Conservation (phyloP, 2,329 filamentous ascomycete genomes). For the Fusarium guadeloupense region DNA sequence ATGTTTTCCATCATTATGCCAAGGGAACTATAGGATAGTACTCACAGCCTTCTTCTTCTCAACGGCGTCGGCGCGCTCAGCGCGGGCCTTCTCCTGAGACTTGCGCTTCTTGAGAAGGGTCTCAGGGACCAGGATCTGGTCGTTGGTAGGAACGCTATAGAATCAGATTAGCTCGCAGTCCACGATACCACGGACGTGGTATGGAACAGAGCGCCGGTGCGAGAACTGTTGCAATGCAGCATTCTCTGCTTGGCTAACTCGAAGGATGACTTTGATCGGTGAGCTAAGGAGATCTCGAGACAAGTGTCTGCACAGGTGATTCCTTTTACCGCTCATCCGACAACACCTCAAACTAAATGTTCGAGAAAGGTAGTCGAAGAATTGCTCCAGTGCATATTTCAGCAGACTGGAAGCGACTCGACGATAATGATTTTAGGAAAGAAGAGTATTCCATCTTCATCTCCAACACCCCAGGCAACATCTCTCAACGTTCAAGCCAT, state of each 20-base stretch:
- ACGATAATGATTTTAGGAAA: slow-evolving; percentile 80
- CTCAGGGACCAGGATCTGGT: slow-evolving; percentile 97
- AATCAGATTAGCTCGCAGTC: slow-evolving; percentile 82
- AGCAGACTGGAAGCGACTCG: slow-evolving; percentile 36
- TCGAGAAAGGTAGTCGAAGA: slow-evolving; percentile 52
- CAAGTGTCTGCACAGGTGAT: neutral
- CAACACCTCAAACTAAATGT: slow-evolving; percentile 71
- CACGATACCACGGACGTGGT: slow-evolving; percentile 62
- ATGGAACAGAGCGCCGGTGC: slow-evolving; percentile 79
- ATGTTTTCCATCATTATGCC: slow-evolving; percentile 86
- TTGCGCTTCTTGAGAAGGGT: slow-evolving; percentile 99
- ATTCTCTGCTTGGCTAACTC: slow-evolving; percentile 93
- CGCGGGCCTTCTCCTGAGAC: slow-evolving; percentile 98
- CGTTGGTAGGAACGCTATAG: slow-evolving; percentile 82
- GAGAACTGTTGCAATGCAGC: slow-evolving; percentile 92
- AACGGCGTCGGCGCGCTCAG: slow-evolving; percentile 80
- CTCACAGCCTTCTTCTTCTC: slow-evolving; percentile 93
- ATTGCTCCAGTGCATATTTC: slow-evolving; percentile 40
- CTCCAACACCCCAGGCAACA: slow-evolving; percentile 78
- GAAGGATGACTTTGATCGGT: slow-evolving; percentile 81
- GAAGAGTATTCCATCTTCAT: slow-evolving; percentile 73
- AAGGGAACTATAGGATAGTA: slow-evolving; percentile 51
- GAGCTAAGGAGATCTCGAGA: slow-evolving; percentile 55
- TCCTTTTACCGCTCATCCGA: slow-evolving; percentile 69
- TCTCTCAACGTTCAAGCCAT: slow-evolving; percentile 66